Percentiles rank a stretch among this genome's conserved stretches.
Conservation (phyloP, 2,329 filamentous ascomycete species). For the Nannizzia gypsea region DNA sequence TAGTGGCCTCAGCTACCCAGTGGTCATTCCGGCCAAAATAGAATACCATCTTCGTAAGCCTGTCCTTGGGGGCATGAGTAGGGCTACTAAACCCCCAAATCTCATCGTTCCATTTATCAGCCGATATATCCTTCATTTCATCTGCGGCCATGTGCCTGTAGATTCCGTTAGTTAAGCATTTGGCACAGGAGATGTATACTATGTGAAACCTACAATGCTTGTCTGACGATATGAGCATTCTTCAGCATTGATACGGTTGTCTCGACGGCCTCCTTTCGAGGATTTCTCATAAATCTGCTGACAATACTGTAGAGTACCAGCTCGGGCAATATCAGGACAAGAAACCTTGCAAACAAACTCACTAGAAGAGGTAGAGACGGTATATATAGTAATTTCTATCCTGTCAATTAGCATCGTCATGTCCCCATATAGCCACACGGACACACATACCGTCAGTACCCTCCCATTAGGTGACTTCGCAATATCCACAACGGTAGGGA, state of each 20-base stretch:
- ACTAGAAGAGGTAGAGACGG: slow-evolving; percentile 29
- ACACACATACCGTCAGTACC: slow-evolving; percentile 33
- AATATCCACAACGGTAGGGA: slow-evolving; percentile 64
- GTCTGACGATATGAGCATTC: slow-evolving; percentile 38
- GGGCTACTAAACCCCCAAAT: slow-evolving; percentile 42
- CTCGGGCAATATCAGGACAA: slow-evolving; percentile 34
- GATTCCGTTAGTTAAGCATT: not conserved
- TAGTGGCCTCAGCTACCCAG: slow-evolving; percentile 49
- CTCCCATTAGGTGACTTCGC: slow-evolving; percentile 49
- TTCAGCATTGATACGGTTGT: slow-evolving; percentile 42
- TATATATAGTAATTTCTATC: slow-evolving; percentile 24
- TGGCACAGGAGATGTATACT: not conserved
- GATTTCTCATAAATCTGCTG: slow-evolving; percentile 30
- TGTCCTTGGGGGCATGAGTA: slow-evolving; percentile 16
- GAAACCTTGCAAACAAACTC: slow-evolving; percentile 29
- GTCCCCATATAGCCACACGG: too few relatives aligned
- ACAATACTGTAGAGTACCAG: slow-evolving; percentile 33
- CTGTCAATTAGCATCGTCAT: not conserved
- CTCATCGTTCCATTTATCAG: slow-evolving; percentile 47
- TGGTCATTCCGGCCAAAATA: slow-evolving; percentile 50
- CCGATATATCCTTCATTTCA: slow-evolving; percentile 46
- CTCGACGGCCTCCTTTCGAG: slow-evolving; percentile 30
- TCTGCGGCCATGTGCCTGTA: slow-evolving; percentile 43
- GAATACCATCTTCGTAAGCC: slow-evolving; percentile 41
- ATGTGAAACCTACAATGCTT: slow-evolving; percentile 39